Percentiles rank a stretch among this genome's conserved stretches.
Evolutionary conservation across 2,329 filamentous ascomycete species (phyloP).

Genomic region (Erysiphe pulchra): DNA sequence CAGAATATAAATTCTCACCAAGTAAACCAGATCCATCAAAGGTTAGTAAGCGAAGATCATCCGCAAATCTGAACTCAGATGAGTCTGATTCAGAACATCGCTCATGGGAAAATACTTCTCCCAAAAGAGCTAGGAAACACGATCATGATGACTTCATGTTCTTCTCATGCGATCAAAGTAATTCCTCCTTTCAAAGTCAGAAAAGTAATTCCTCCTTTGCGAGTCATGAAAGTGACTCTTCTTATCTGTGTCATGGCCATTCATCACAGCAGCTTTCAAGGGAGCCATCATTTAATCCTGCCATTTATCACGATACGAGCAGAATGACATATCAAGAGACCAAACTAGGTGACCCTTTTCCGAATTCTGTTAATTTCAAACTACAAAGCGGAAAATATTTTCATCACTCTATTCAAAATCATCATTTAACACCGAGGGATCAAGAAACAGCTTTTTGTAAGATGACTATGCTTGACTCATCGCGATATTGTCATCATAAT

Average conservation of each 20-base stretch:
- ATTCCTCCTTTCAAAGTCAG: neutral
- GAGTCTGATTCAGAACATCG: neutral
- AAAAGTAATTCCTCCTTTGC: neutral
- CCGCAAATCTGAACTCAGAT: neutral
- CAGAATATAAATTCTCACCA: conserved; percentile 83
- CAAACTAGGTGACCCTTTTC: neutral
- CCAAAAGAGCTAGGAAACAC: neutral
- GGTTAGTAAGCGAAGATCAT: conserved; percentile 21
- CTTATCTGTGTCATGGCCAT: neutral
- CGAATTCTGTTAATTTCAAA: neutral
- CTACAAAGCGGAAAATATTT: too few relatives aligned
- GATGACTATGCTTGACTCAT: neutral
- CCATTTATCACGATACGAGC: neutral
- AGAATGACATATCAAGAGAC: neutral
- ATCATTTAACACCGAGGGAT: too few relatives aligned
- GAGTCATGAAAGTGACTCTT: neutral
- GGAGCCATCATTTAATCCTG: neutral
- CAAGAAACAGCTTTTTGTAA: neutral
- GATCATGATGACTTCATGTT: neutral
- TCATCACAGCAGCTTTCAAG: neutral
- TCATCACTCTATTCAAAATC: too few relatives aligned
- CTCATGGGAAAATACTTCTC: neutral
- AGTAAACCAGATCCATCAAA: conserved; percentile 31
- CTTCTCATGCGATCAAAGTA: neutral
- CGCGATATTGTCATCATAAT: too few relatives aligned